Percentiles rank a stretch among this genome's conserved stretches.
Evolutionary conservation across 169 alveolate species (phyloP).

Genomic region (Eimeria maxima): DNA sequence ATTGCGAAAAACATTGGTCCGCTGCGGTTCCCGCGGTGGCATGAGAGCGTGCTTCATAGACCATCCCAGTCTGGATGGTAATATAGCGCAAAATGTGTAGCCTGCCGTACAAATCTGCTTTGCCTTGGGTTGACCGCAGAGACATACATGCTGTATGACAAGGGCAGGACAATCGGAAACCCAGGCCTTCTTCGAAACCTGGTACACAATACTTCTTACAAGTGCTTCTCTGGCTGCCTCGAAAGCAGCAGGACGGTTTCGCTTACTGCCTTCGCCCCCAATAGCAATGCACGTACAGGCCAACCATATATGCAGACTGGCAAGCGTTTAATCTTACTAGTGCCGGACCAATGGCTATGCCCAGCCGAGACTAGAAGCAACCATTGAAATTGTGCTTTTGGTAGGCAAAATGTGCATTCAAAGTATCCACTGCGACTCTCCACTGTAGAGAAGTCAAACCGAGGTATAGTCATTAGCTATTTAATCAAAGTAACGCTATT

Average conservation of each 20-base stretch:
- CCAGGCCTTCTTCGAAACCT: background rate
- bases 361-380: background rate
- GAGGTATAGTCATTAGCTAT: background rate
- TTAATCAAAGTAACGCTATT: background rate
- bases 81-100: background rate
- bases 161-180: background rate
- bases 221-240: background rate
- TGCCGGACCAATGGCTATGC: background rate
- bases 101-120: background rate
- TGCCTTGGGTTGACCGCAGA: background rate
- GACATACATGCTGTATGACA: background rate
- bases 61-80: background rate
- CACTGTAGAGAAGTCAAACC: background rate
- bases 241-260: background rate
- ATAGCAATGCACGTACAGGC: background rate
- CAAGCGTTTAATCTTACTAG: background rate
- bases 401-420: background rate
- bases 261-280: background rate
- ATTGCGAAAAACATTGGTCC: background rate
- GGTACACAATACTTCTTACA: background rate
- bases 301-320: background rate
- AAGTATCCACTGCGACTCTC: background rate
- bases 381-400: background rate
- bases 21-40: background rate
- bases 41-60: background rate